These are phyloP conservation scores for Aspergillus sojae DNA, from an alignment of 2,329 filamentous ascomycete genomes.

Conservation along the genomic window DNA sequence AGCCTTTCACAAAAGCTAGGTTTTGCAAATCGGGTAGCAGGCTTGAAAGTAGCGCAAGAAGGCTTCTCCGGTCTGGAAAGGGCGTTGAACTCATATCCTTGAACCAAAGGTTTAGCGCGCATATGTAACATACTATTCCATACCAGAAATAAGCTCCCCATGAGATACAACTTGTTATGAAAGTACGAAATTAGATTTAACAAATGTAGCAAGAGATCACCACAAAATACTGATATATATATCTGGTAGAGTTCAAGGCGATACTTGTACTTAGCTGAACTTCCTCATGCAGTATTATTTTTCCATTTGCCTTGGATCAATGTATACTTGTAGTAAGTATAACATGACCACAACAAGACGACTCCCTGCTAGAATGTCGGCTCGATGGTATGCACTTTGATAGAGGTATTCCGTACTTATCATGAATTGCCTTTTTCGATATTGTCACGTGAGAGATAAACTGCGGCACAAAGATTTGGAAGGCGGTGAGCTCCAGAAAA, in stretches of 20 bases:
- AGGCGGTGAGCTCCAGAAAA: slow-evolving; percentile 36
- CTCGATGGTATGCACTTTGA: not conserved
- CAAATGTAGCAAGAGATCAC: not conserved
- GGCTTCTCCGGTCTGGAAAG: slow-evolving; percentile 61
- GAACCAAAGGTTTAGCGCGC: not conserved
- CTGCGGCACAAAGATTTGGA: not conserved
- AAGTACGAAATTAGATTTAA: not conserved
- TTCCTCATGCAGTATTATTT: not conserved
- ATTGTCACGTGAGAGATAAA: slow-evolving; percentile 25
- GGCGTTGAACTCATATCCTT: slow-evolving; percentile 17
- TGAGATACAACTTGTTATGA: not conserved
- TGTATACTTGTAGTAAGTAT: not conserved
- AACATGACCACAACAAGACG: not conserved
- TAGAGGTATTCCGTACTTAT: no score
- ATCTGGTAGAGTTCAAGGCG: not conserved
- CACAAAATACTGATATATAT: not conserved
- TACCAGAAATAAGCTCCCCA: not conserved
- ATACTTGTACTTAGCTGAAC: not conserved
- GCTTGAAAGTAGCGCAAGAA: slow-evolving; percentile 67
- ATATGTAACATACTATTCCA: not conserved
- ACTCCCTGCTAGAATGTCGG: not conserved
- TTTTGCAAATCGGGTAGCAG: slow-evolving; percentile 69
- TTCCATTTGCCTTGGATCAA: not conserved
- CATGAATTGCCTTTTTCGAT: not conserved
- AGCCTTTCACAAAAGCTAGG: slow-evolving; percentile 51